Percentiles rank a stretch among this genome's conserved stretches.
These are phyloP conservation scores for Pythium grandisporangium DNA, from an alignment of 352 stramenopile species.

Conservation along the genomic window DNA sequence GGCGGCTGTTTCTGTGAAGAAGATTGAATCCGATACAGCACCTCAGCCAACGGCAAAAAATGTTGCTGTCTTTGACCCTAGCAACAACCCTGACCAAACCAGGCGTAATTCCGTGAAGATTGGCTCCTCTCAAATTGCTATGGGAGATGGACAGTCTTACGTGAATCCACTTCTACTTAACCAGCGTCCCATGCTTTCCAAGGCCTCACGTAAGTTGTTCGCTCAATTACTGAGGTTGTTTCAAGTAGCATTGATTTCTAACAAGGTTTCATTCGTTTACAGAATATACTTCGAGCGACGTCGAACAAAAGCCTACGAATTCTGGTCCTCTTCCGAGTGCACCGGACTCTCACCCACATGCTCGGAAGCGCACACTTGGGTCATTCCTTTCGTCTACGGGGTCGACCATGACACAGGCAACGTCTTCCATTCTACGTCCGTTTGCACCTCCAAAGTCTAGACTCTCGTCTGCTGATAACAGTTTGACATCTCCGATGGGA, in stretches of 20 bases:
- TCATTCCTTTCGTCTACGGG: slow-evolving; percentile 44
- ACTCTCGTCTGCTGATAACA: not conserved
- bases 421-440: slow-evolving; percentile 55
- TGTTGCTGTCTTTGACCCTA: not conserved
- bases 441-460: slow-evolving; percentile 27
- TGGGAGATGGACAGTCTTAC: slow-evolving; percentile 77
- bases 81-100: not conserved
- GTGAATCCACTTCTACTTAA: slow-evolving; percentile 62
- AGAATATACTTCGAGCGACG: too few species aligned
- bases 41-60: not conserved
- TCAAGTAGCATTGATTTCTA: too few species aligned
- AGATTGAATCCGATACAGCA: slow-evolving; percentile 4
- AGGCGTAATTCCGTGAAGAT: too few species aligned
- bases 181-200: too few species aligned
- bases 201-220: too few species aligned
- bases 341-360: too few species aligned
- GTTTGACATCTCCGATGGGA: not conserved
- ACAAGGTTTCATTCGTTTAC: too few species aligned
- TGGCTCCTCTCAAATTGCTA: slow-evolving; percentile 14
- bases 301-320: too few species aligned
- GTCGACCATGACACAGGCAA: slow-evolving; percentile 49
- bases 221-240: too few species aligned
- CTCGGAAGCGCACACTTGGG: slow-evolving; percentile 34
- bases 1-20: slow-evolving; percentile 1
- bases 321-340: too few species aligned